Conservation (phyloP, 2,329 filamentous ascomycete species). For the Akanthomyces muscarius region DNA sequence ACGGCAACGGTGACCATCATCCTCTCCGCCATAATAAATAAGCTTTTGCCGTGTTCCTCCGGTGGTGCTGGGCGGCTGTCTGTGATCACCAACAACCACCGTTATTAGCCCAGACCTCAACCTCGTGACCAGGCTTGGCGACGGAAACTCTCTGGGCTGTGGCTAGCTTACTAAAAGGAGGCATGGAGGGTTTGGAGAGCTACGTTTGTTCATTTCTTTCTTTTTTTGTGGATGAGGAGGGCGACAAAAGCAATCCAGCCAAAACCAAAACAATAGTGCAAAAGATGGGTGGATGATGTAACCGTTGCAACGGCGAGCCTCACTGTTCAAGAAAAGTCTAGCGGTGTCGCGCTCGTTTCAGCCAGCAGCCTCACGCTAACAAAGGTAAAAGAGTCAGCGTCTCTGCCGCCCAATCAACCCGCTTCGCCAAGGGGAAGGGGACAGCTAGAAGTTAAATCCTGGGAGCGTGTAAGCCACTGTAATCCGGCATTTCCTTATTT, state of each 20-base stretch:
- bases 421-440: not conserved
- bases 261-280: not conserved
- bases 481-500: not conserved
- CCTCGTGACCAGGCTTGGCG: not conserved
- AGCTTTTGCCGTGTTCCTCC: not conserved
- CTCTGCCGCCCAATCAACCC: not conserved
- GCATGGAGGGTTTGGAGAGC: no score
- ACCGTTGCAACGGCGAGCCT: not conserved
- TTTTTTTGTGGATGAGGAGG: no score
- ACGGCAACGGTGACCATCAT: not conserved
- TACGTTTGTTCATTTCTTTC: no score
- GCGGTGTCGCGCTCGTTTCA: slow-evolving; percentile 1
- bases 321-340: not conserved
- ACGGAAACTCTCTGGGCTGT: not conserved
- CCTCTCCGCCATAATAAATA: not conserved
- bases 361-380: slow-evolving; percentile 15
- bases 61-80: not conserved
- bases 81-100: not conserved
- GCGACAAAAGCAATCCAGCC: not conserved
- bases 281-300: not conserved
- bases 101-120: not conserved
- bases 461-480: not conserved
- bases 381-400: not conserved
- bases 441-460: not conserved
- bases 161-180: not conserved